A percentile compares a stretch with the other conserved stretches of the same genome.
Evolutionary conservation across 768 basidiomycete genomes (phyloP).

Genomic region (Lyophyllum semitale): DNA sequence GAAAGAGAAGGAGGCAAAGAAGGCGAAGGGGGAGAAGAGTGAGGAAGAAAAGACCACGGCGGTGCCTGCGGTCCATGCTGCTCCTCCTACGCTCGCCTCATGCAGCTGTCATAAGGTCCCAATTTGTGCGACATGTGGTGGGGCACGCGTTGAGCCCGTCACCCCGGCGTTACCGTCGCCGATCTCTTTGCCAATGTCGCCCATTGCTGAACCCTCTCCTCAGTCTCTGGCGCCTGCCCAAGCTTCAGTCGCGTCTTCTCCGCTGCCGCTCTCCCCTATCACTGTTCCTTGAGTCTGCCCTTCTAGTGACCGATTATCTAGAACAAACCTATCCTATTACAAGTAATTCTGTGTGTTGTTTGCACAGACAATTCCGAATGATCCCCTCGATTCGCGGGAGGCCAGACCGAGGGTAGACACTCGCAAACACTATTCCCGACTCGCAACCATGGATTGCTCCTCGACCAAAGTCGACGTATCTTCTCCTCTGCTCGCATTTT

Average conservation of each 20-base stretch:
- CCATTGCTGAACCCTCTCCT: neutral
- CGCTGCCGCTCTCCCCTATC: no score
- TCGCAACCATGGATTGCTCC: no score
- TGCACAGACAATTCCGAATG: neutral
- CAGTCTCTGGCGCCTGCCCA: neutral
- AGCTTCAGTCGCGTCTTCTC: neutral
- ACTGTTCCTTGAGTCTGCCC: no score
- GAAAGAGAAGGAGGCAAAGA: constrained; percentile 29
- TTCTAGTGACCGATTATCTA: no score
- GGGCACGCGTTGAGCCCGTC: neutral
- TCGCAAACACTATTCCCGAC: no score
- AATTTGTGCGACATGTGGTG: constrained; percentile 2
- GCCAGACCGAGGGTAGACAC: no score
- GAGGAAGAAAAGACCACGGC: neutral
- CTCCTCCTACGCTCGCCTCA: neutral
- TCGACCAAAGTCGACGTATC: no score
- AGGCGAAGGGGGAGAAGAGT: constrained; percentile 7
- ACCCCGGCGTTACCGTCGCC: neutral
- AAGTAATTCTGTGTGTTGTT: neutral
- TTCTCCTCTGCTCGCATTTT: no score
- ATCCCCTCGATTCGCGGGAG: no score
- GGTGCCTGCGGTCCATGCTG: neutral
- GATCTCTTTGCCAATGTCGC: neutral
- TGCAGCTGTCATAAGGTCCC: constrained; percentile 2
- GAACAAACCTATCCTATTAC: no score